phyloP scores from a whole-genome alignment of 1,139 yeast species.

The Zhuliangozyma parablackwelliae region DNA sequence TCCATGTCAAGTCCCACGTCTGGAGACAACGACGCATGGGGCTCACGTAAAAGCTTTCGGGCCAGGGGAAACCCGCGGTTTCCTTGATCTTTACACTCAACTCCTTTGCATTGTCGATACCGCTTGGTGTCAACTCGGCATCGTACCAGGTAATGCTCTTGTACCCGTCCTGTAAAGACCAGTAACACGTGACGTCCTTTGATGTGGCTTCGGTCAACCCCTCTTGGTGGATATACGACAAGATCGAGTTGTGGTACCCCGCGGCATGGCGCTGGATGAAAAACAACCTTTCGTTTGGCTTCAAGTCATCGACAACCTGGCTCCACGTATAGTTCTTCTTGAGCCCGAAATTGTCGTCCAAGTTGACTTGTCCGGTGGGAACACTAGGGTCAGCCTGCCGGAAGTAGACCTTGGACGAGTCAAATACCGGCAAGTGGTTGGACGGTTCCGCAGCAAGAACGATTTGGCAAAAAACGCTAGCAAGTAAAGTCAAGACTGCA shows the following conservation, averaged over 20 bases:
- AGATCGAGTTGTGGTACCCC: constrained; percentile 31
- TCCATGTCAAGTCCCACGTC: constrained; percentile 31
- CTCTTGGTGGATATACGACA: background rate
- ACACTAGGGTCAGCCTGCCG: constrained; percentile 17
- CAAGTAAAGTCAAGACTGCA: too few species aligned
- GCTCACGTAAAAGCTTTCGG: constrained; percentile 28
- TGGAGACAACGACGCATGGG: constrained; percentile 34
- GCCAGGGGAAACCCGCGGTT: constrained; percentile 19
- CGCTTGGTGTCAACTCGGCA: constrained; percentile 30
- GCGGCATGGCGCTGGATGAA: constrained; percentile 40
- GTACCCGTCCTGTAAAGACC: constrained; percentile 28
- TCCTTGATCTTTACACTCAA: constrained; percentile 15
- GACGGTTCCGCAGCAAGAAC: too few species aligned
- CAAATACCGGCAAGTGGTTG: constrained; percentile 7
- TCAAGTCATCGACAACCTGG: constrained; percentile 5
- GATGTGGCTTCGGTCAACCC: constrained; percentile 4
- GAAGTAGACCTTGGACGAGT: constrained; percentile 14
- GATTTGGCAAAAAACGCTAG: too few species aligned
- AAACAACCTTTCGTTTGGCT: constrained; percentile 21
- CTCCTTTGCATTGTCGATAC: constrained; percentile 17
- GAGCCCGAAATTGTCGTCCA: constrained; percentile 18
- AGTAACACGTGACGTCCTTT: constrained; percentile 30
- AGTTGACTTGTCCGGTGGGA: constrained; percentile 7
- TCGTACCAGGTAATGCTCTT: constrained; percentile 33
- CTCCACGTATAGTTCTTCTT: constrained; percentile 15